A percentile compares a stretch with the other conserved stretches of the same genome.
Conservation (phyloP, 2,329 filamentous ascomycete species). For the Penicillium sp. region DNA sequence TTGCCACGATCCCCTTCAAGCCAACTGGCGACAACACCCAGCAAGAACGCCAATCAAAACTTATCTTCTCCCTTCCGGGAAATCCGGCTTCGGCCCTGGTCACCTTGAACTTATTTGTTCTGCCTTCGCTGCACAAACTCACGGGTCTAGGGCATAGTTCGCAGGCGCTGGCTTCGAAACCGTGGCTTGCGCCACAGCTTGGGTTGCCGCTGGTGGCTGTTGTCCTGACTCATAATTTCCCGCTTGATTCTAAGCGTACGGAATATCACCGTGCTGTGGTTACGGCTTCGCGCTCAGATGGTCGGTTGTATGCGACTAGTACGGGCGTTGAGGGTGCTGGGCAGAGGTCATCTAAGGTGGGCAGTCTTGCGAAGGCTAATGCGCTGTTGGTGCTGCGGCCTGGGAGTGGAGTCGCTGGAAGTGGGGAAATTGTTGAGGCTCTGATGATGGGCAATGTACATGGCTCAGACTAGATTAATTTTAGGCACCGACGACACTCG, state of each 20-base stretch:
- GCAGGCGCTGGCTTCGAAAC: conserved; percentile 15
- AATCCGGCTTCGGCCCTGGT: conserved; percentile 94
- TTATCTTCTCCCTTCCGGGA: conserved; percentile 87
- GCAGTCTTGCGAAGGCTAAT: conserved; percentile 87
- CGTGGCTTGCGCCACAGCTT: conserved; percentile 54
- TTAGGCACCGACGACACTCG: too few relatives aligned
- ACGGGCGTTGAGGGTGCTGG: conserved; percentile 66
- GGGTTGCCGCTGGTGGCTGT: conserved; percentile 76
- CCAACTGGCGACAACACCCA: conserved; percentile 45
- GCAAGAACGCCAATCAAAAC: conserved; percentile 62
- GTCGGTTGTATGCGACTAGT: conserved; percentile 71
- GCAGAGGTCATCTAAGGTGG: conserved; percentile 86
- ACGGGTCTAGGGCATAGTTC: conserved; percentile 59
- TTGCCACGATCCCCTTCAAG: conserved; percentile 79
- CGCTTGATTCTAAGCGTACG: conserved; percentile 71
- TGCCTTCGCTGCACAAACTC: conserved; percentile 79
- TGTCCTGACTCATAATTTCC: conserved; percentile 69
- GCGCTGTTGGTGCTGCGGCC: conserved; percentile 68
- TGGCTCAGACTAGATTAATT: conserved; percentile 19
- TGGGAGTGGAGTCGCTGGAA: conserved; percentile 58
- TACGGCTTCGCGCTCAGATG: conserved; percentile 61
- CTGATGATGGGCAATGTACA: conserved; percentile 69
- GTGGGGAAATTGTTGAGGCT: conserved; percentile 73
- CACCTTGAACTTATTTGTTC: conserved; percentile 89
- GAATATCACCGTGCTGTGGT: conserved; percentile 92